Evolutionary conservation across 257 asterid genomes (phyloP).

Genomic region (Osmanthus fragrans): DNA sequence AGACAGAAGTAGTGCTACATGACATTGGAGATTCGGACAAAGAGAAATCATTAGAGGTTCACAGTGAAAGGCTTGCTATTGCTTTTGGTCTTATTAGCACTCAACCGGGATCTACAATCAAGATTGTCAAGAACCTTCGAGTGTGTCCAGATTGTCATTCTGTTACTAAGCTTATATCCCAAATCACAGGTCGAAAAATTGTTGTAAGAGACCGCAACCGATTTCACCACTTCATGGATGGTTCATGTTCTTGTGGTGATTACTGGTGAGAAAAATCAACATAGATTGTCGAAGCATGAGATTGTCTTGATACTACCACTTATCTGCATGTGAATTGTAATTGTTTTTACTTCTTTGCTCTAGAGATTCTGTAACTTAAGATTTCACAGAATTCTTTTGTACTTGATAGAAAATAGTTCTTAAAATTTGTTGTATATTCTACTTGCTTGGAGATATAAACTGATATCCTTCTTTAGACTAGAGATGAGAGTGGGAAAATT

Average conservation of each 20-base stretch:
- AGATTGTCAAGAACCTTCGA: slow-evolving; percentile 48
- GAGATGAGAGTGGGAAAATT: no score
- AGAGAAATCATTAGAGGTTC: slow-evolving; percentile 44
- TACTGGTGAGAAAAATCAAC: slow-evolving; percentile 39
- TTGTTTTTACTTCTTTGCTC: neutral
- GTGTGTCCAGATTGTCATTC: slow-evolving; percentile 53
- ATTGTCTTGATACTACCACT: neutral
- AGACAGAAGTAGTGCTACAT: slow-evolving; percentile 39
- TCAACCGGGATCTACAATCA: slow-evolving; percentile 40
- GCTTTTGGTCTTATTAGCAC: slow-evolving; percentile 41
- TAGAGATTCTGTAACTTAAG: neutral
- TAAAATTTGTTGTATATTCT: neutral
- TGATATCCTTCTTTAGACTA: no score
- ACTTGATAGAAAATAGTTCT: neutral
- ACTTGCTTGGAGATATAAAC: neutral
- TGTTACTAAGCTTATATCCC: slow-evolving; percentile 44
- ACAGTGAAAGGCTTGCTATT: slow-evolving; percentile 46
- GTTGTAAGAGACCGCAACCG: slow-evolving; percentile 54
- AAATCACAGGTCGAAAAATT: slow-evolving; percentile 43
- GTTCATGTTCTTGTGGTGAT: slow-evolving; percentile 55
- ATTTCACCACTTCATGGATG: slow-evolving; percentile 53
- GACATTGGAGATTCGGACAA: slow-evolving; percentile 40
- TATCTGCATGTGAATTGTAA: neutral
- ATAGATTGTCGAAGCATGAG: neutral
- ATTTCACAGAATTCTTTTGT: neutral